Evolutionary conservation across 192 early-diverging fungal species (phyloP).

Genomic region (Coemansia interrupta): DNA sequence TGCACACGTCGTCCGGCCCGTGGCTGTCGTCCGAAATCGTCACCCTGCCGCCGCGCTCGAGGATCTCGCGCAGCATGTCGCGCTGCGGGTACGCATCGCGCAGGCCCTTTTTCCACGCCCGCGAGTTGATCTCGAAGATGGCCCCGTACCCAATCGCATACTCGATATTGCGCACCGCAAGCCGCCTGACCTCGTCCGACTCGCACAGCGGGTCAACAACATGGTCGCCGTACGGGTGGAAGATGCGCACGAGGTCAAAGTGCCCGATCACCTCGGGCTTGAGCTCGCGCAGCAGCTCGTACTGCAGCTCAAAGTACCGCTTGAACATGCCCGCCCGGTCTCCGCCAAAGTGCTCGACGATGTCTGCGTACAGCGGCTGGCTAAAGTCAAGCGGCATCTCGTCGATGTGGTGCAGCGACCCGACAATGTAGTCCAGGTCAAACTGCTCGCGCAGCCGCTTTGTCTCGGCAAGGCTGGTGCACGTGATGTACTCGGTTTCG

Average conservation of each 20-base stretch:
- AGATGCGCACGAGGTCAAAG: conserved; percentile 91
- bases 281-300: conserved; percentile 63
- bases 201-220: conserved; percentile 31
- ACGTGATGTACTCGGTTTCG: conserved; percentile 85
- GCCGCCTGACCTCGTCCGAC: conserved; percentile 45
- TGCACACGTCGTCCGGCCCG: conserved; percentile 80
- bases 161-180: conserved; percentile 75
- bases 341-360: conserved; percentile 27
- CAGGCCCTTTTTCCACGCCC: conserved; percentile 90
- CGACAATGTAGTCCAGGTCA: conserved; percentile 82
- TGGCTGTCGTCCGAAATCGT: conserved; percentile 94
- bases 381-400: conserved; percentile 84
- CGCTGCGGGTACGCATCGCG: conserved; percentile 81
- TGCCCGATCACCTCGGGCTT: conserved; percentile 89
- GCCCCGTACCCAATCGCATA: conserved; percentile 75
- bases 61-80: conserved; percentile 74
- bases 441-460: conserved; percentile 48
- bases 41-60: conserved; percentile 63
- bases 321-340: conserved; percentile 58
- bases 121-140: conserved; percentile 89
- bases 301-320: conserved; percentile 88
- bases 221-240: conserved; percentile 55
- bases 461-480: conserved; percentile 52
- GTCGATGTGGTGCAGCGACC: conserved; percentile 86
- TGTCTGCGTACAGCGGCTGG: conserved; percentile 53